Percentiles rank a stretch among this genome's conserved stretches.
Evolutionary conservation across 257 asterid genomes (phyloP).

Genomic region (Solanum virginianum): DNA sequence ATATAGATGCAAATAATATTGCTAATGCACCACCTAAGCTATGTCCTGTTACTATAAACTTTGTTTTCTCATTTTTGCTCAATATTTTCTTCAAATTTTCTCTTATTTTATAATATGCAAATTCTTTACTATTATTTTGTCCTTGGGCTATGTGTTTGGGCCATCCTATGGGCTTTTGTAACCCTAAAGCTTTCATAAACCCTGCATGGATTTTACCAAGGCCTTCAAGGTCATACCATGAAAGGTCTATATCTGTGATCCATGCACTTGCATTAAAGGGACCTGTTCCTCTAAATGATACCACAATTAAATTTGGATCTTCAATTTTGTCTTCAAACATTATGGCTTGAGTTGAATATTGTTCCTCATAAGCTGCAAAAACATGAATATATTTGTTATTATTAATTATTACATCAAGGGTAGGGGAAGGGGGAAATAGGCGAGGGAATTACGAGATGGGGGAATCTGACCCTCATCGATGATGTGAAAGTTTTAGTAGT

Average conservation of each 20-base stretch:
- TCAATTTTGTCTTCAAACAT: constrained; percentile 28
- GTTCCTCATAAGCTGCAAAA: constrained; percentile 28
- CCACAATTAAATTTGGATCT: constrained; percentile 25
- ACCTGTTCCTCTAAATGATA: constrained; percentile 58
- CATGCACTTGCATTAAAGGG: constrained; percentile 44
- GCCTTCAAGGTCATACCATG: constrained; percentile 44
- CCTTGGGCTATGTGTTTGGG: constrained; percentile 21
- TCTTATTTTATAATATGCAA: constrained; percentile 49
- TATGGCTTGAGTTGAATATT: constrained; percentile 28
- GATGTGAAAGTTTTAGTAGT: neutral
- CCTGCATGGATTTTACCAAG: constrained; percentile 54
- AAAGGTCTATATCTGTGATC: constrained; percentile 47
- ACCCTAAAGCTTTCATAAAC: constrained; percentile 54
- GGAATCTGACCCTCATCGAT: neutral
- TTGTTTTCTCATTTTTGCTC: constrained; percentile 16
- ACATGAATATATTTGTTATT: too few species aligned
- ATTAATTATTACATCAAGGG: neutral
- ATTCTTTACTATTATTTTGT: neutral
- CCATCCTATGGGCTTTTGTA: constrained; percentile 42
- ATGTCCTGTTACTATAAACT: constrained; percentile 53
- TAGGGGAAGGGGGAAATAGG: neutral
- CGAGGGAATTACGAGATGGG: neutral
- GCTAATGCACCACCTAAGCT: constrained; percentile 79
- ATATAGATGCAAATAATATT: constrained; percentile 28
- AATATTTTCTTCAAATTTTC: constrained; percentile 27